Evolutionary conservation across 2,329 filamentous ascomycete genomes (phyloP).

Genomic region (Penicillium sp.): DNA sequence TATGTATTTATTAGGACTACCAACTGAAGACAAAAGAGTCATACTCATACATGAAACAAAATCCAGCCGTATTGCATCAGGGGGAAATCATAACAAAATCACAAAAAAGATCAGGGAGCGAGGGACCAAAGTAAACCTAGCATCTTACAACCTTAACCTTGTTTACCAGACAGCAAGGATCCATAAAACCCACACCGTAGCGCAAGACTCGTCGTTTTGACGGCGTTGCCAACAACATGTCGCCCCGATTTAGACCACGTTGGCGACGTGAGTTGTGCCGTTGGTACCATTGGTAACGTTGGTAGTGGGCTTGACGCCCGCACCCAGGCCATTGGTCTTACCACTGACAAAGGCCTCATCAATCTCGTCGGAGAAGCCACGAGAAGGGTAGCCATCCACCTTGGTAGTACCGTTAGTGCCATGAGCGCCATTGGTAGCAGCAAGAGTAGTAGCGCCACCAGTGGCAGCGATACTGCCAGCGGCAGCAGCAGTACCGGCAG

Average conservation of each 20-base stretch:
- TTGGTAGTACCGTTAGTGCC: conserved; percentile 12
- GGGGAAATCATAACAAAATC: conserved; percentile 29
- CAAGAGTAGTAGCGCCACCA: conserved; percentile 2
- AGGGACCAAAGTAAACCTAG: conserved; percentile 5
- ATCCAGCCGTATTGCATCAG: conserved; percentile 13
- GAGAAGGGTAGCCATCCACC: conserved; percentile 23
- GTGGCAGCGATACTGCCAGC: conserved; percentile 15
- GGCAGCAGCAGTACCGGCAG: background rate
- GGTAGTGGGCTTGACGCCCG: conserved; percentile 9
- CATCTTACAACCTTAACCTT: conserved; percentile 1
- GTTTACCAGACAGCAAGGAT: background rate
- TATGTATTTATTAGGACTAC: conserved; percentile 31
- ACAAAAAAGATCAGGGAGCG: conserved; percentile 5
- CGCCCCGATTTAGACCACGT: conserved; percentile 5
- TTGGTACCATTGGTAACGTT: conserved; percentile 12
- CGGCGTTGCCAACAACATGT: conserved; percentile 1
- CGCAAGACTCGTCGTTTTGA: background rate
- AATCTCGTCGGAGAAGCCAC: conserved; percentile 37
- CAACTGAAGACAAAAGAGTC: conserved; percentile 10
- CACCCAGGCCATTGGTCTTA: conserved; percentile 16
- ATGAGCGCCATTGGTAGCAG: conserved; percentile 5
- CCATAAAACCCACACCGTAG: background rate
- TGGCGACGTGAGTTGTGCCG: conserved; percentile 7
- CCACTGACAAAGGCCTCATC: conserved; percentile 35
- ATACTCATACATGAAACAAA: conserved; percentile 22